Base-by-base conservation (phyloP, 208 protist genomes). In the Endotrypanum monterogeii region DNA sequence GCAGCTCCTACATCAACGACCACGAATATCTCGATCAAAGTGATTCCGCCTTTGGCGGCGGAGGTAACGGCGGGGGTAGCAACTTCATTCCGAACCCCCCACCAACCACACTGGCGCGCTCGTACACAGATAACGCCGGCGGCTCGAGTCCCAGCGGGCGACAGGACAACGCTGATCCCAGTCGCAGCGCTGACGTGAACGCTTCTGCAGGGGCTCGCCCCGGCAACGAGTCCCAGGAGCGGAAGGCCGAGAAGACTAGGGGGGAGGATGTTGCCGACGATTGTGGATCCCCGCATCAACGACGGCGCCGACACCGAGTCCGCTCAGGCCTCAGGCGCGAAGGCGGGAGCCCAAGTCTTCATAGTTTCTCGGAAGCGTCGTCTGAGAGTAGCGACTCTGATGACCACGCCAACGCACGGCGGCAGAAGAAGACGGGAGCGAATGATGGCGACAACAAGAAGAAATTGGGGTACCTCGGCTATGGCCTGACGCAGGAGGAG, bases 401-500 rank as follows among this genome's bases (percentile, higher is more conserved):
- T 9, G 74, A 76, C 25, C 12, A 83, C 3, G 51, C 18, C 46
- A 73, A 44, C 28, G 62, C 41, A 39, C 9, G 48, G 0, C 16
- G 11, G 16, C 46, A 55, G 20, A 70, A 55, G 30, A 41, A 69
- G 52, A 20, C 44, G 28, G 25, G 28, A 0, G 73, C 5, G 11
- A 44, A 41, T n/a, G 41, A 25, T 41, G 54, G 37, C 68, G 52
- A 58, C 48, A 55, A 35, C 39, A 86, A 90, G 51, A 91, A 91
- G 77, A 89, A 84, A 77, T 78, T 78, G 60, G 92, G 92, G 23
- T 97, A 95, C 83, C 61, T 97, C 18, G 82, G 84, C 78, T 97
- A 97, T 80, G 86, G 93, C 44, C 77, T 95, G 48, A 94, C 92
- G 37, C 63, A 79, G 30, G 87, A 93, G 61, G 92, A 97, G 72